Percentiles rank a stretch among this genome's conserved stretches.
Conservation (phyloP, 202 grass and related monocot species). For the Cymbopogon flexuosus region DNA sequence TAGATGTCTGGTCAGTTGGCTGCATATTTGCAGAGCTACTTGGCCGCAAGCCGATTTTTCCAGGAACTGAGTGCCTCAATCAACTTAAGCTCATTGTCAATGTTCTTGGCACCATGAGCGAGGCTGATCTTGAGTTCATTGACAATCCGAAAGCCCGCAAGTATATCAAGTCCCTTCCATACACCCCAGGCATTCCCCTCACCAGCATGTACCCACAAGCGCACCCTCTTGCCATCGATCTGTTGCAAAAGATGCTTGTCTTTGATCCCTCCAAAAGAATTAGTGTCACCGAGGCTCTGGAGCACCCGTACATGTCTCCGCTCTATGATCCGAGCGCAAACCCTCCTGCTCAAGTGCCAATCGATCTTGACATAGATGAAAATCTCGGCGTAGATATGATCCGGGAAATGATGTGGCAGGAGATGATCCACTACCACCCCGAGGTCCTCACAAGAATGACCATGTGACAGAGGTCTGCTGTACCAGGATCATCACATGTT, state of each 20-base stretch:
- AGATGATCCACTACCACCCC: constrained; percentile 62
- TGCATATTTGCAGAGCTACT: constrained; percentile 85
- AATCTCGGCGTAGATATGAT: constrained; percentile 60
- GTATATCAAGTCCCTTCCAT: constrained; percentile 63
- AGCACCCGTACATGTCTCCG: constrained; percentile 67
- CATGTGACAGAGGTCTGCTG: background rate
- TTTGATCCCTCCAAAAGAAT: constrained; percentile 75
- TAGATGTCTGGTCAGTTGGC: constrained; percentile 87
- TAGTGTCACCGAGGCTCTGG: constrained; percentile 52
- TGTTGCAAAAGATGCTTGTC: constrained; percentile 74
- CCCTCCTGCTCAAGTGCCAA: constrained; percentile 47
- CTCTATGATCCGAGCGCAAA: constrained; percentile 56
- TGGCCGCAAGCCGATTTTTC: constrained; percentile 69
- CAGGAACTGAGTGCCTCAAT: constrained; percentile 58
- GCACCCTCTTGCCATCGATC: constrained; percentile 60
- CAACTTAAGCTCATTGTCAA: constrained; percentile 66
- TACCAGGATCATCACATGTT: constrained; percentile 31
- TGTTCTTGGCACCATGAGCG: constrained; percentile 58
- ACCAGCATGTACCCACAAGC: constrained; percentile 49
- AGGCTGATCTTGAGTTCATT: constrained; percentile 52
- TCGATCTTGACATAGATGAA: constrained; percentile 64
- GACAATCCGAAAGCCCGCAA: constrained; percentile 49
- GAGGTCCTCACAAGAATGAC: constrained; percentile 30
- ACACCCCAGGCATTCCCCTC: constrained; percentile 49
- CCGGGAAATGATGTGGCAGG: constrained; percentile 74